A percentile compares a stretch with the other conserved stretches of the same genome.
Conservation (phyloP, 495 filamentous ascomycete species). For the Poronia punctata region DNA sequence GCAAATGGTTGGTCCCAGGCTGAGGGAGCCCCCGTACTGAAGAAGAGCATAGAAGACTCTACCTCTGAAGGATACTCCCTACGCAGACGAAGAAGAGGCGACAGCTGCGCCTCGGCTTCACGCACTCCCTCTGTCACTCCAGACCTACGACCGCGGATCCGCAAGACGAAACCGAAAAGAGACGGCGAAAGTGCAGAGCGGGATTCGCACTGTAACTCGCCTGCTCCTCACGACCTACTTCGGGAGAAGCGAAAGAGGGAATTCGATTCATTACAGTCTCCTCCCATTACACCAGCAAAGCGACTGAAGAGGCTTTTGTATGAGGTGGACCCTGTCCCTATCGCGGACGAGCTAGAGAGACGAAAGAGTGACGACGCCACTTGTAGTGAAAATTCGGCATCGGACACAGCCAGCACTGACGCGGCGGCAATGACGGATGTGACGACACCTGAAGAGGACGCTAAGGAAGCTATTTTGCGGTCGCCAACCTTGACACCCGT, state of each 20-base stretch:
- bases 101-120: slow-evolving; percentile 32
- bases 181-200: slow-evolving; percentile 21
- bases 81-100: slow-evolving; percentile 36
- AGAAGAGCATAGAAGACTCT: slow-evolving; percentile 39
- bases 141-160: slow-evolving; percentile 39
- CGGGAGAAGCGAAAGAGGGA: slow-evolving; percentile 28
- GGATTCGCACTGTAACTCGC: slow-evolving; percentile 20
- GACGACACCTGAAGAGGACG: slow-evolving; percentile 35
- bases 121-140: slow-evolving; percentile 42
- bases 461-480: slow-evolving; percentile 24
- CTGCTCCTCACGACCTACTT: slow-evolving; percentile 12
- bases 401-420: slow-evolving; percentile 16
- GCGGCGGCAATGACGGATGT: slow-evolving; percentile 28
- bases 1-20: slow-evolving; percentile 72
- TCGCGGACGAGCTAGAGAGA: slow-evolving; percentile 18
- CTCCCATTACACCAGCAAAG: slow-evolving; percentile 41
- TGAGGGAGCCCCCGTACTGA: slow-evolving; percentile 22
- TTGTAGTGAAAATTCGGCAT: slow-evolving; percentile 16
- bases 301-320: slow-evolving; percentile 30
- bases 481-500: slow-evolving; percentile 33
- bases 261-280: slow-evolving; percentile 29
- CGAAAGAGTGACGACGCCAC: slow-evolving; percentile 17
- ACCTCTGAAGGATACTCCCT: slow-evolving; percentile 34
- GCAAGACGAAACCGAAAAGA: slow-evolving; percentile 28
- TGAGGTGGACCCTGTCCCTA: slow-evolving; percentile 21